Conservation (phyloP, 2,329 filamentous ascomycete genomes). For the Beauveria asiatica region DNA sequence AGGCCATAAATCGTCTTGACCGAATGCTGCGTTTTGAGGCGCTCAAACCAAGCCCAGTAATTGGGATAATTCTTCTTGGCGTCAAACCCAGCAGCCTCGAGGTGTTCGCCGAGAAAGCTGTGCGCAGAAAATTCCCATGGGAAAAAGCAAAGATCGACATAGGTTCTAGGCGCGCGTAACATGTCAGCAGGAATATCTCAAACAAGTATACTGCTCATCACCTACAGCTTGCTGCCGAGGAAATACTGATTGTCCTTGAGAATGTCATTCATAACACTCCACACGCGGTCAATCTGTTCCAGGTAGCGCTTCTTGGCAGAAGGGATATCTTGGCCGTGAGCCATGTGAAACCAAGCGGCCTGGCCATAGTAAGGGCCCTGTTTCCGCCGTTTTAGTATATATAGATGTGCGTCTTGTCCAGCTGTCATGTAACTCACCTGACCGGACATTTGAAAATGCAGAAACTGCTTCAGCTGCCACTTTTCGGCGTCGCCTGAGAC, state of each 20-base stretch:
- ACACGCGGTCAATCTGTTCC: constrained; percentile 19
- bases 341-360: constrained; percentile 16
- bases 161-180: constrained; percentile 23
- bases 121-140: constrained; percentile 20
- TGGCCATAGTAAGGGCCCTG: constrained; percentile 24
- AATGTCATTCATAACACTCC: constrained; percentile 15
- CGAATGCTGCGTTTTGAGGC: constrained; percentile 23
- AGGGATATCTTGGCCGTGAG: constrained; percentile 15
- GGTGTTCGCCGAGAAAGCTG: constrained; percentile 13
- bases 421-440: not conserved
- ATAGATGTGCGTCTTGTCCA: not conserved
- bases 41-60: constrained; percentile 26
- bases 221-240: constrained; percentile 10
- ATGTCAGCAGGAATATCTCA: not conserved
- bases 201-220: not conserved
- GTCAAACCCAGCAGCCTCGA: constrained; percentile 15
- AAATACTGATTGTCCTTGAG: constrained; percentile 11
- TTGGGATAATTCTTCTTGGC: constrained; percentile 27
- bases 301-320: constrained; percentile 20
- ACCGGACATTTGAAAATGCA: constrained; percentile 17
- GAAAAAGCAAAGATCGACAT: constrained; percentile 26
- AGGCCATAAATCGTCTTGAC: constrained; percentile 19
- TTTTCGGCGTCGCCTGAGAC: constrained; percentile 12
- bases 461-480: constrained; percentile 17
- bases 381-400: not conserved